Evolutionary conservation across 1,139 yeast genomes (phyloP).

Genomic region (Nakaseomyces uthaithaninus): DNA sequence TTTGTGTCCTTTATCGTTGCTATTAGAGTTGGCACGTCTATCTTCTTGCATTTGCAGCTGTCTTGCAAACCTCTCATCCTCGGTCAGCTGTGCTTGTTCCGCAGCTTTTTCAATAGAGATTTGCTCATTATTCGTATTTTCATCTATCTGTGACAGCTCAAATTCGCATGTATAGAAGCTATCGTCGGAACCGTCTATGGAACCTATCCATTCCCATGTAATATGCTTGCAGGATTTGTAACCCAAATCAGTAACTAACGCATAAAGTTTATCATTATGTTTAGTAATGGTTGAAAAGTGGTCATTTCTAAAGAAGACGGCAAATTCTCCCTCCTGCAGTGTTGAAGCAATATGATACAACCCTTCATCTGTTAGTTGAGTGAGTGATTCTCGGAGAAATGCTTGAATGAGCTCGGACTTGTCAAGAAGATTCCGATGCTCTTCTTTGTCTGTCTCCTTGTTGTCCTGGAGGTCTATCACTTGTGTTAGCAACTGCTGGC

Average conservation of each 20-base stretch:
- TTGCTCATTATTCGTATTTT: background rate
- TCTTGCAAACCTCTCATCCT: slow-evolving; percentile 26
- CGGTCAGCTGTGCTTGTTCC: slow-evolving; percentile 14
- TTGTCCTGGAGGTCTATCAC: slow-evolving; percentile 30
- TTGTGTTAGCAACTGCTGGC: slow-evolving; percentile 36
- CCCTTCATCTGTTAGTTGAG: slow-evolving; percentile 68
- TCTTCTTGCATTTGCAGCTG: slow-evolving; percentile 30
- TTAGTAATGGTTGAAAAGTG: slow-evolving; percentile 72
- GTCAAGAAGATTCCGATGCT: slow-evolving; percentile 21
- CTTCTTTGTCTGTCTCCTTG: slow-evolving; percentile 3
- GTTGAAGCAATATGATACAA: slow-evolving; percentile 36
- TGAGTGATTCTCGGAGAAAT: slow-evolving; percentile 41
- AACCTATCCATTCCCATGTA: slow-evolving; percentile 70
- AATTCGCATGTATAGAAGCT: slow-evolving; percentile 58
- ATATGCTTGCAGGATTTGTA: slow-evolving; percentile 42
- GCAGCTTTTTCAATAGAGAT: slow-evolving; percentile 1
- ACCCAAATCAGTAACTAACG: slow-evolving; percentile 67
- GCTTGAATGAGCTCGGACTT: slow-evolving; percentile 29
- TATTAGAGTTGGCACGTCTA: slow-evolving; percentile 17
- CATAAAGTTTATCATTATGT: slow-evolving; percentile 42
- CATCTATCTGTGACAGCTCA: slow-evolving; percentile 31
- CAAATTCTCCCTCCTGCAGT: slow-evolving; percentile 43
- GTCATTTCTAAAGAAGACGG: slow-evolving; percentile 74
- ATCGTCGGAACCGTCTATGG: slow-evolving; percentile 60
- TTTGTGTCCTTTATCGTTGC: slow-evolving; percentile 11